Evolutionary conservation across 208 protist species (phyloP).

Genomic region (Tritrichomonas musculus): DNA sequence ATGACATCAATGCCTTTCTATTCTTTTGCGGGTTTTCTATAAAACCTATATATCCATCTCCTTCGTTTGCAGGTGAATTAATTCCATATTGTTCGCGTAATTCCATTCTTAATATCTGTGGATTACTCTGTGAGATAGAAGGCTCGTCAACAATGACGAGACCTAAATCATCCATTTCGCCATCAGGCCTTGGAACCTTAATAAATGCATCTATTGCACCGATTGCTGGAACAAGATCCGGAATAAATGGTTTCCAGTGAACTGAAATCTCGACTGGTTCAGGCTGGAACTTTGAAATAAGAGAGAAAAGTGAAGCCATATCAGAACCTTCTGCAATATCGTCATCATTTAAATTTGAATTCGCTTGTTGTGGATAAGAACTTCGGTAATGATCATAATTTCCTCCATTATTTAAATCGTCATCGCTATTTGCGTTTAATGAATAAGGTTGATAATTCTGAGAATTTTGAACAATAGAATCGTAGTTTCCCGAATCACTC

Average conservation of each 20-base stretch:
- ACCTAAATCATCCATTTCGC: not conserved
- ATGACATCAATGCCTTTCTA: not conserved
- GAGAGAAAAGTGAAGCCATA: not conserved
- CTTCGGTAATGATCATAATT: too few species aligned
- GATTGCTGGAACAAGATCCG: not conserved
- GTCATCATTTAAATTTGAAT: too few species aligned
- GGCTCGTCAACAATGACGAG: not conserved
- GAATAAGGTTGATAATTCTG: too few species aligned
- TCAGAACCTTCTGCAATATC: not conserved
- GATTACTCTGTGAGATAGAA: not conserved
- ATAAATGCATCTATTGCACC: not conserved
- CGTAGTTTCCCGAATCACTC: too few species aligned
- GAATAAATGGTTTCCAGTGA: conserved; percentile 12
- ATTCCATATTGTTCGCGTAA: not conserved
- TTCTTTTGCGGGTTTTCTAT: not conserved
- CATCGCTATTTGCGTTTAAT: too few species aligned
- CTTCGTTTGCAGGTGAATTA: not conserved
- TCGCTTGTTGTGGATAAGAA: too few species aligned
- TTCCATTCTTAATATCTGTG: not conserved
- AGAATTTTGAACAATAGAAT: too few species aligned
- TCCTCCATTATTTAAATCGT: too few species aligned
- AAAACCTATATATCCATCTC: conserved; percentile 14
- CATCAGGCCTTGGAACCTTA: conserved; percentile 20
- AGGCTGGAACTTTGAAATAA: conserved; percentile 6
- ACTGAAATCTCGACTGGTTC: not conserved